phyloP scores from a whole-genome alignment of 495 filamentous ascomycete species.

The Penicillium soppii region DNA sequence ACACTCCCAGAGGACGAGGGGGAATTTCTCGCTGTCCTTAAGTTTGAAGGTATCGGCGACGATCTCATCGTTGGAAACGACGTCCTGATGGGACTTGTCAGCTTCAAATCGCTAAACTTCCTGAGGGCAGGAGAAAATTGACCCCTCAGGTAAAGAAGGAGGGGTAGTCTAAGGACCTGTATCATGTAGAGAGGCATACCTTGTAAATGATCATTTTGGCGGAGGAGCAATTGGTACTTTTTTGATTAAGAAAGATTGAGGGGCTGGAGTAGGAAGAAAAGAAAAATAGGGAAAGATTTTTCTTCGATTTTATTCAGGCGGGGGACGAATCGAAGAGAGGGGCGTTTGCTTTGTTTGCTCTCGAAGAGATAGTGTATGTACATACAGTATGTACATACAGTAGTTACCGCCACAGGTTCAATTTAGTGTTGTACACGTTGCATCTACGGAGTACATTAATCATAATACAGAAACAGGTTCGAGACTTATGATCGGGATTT shows the following conservation, averaged over 20 bases:
- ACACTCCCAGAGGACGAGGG: conserved; percentile 77
- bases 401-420: too few relatives aligned
- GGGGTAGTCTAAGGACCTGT: background rate
- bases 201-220: conserved; percentile 88
- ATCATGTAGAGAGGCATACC: conserved; percentile 45
- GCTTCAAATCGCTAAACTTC: background rate
- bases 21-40: conserved; percentile 58
- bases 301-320: conserved; percentile 15
- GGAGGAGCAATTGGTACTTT: conserved; percentile 22
- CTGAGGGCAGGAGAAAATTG: background rate
- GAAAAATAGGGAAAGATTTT: conserved; percentile 13
- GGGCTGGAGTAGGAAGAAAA: conserved; percentile 29
- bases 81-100: conserved; percentile 59
- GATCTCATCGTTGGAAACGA: conserved; percentile 88
- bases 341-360: conserved; percentile 30
- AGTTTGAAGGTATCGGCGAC: conserved; percentile 90
- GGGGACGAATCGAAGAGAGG: conserved; percentile 20
- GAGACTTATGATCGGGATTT: too few relatives aligned
- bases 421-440: too few relatives aligned
- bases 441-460: too few relatives aligned
- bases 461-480: too few relatives aligned
- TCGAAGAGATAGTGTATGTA: background rate
- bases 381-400: too few relatives aligned
- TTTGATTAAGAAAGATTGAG: conserved; percentile 16
- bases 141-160: background rate